Conservation (phyloP, 352 stramenopile genomes). For the Plasmopara muralis region DNA sequence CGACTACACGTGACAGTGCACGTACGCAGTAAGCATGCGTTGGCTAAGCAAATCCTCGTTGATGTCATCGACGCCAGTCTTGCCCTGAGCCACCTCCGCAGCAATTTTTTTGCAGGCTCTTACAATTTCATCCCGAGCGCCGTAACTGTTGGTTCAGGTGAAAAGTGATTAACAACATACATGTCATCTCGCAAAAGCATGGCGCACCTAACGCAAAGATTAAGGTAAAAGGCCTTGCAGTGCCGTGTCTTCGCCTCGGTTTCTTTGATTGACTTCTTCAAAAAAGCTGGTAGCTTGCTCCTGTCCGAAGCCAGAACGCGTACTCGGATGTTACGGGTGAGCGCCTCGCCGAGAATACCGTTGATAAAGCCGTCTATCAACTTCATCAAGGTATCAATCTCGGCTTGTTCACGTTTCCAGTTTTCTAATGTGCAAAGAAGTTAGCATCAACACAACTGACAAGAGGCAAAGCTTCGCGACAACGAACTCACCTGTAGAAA, state of each 20-base stretch:
- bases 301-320: conserved; percentile 81
- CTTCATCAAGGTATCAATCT: conserved; percentile 90
- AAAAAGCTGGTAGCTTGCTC: conserved; percentile 51
- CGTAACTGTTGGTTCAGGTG: conserved; percentile 79
- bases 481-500: conserved; percentile 77
- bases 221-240: conserved; percentile 75
- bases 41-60: conserved; percentile 69
- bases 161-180: conserved; percentile 2
- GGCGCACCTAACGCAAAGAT: conserved; percentile 61
- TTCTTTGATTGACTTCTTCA: conserved; percentile 52
- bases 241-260: conserved; percentile 85
- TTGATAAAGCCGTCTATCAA: conserved; percentile 94
- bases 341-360: conserved; percentile 77
- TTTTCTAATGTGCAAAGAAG: conserved; percentile 70
- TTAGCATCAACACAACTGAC: conserved; percentile 3
- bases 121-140: conserved; percentile 91
- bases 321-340: conserved; percentile 89
- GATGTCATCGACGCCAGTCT: conserved; percentile 58
- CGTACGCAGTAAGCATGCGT: conserved; percentile 71
- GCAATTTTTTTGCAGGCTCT: conserved; percentile 86
- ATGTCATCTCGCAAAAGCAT: no score
- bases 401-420: conserved; percentile 85
- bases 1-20: conserved; percentile 3
- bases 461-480: background rate
- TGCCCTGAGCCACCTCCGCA: conserved; percentile 65